Base-by-base conservation (phyloP, 2,329 filamentous ascomycete genomes). In the Lasiodiplodia sp. region DNA sequence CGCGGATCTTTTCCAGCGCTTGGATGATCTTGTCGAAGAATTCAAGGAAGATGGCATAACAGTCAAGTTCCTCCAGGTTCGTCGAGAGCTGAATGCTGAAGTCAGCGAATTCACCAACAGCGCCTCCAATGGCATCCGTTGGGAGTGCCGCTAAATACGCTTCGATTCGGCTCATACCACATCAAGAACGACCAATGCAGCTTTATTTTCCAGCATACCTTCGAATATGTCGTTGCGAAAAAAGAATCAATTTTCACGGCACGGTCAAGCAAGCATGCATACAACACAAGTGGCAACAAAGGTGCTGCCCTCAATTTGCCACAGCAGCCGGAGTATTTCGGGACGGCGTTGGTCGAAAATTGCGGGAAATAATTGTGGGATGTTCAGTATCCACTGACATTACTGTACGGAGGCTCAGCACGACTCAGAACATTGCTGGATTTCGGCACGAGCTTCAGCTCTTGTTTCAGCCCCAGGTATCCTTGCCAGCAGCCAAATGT, bases 61-160 rank as follows among this genome's bases (percentile, higher is more conserved):
- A 1, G 63, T 66, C 21, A 53, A 31, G 21, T 56, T 66, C 16
- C 28, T 53, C 6, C 51, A 40, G 34, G 51, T 66, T n/a, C 63
- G 34, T 6, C 62, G 34, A 31, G 51, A 56, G 16, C 34, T 52
- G 38, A 66, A 66, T 16, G 10, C 16, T 11, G 49, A 23, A 1
- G 63, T 51, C 18, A 14, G 56, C 14, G 8, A 2, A 4, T 34
- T 56, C 2, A 51, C 63, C 23, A 56, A 56, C 34, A n/a, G 14
- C 16, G 34, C 25, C n/a, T 34, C 55, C n/a, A 34, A 66, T n/a
- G 34, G 31, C 53, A 11, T 37, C 28, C 28, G 28, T 28, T 28
- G 23, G 52, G 25, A 37, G 14, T 23, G 16, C 31, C 34, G 55
- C 18, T 16, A 44, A 18, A 14, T 16, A 18, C 6, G 6, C 25